Evolutionary conservation across 176 grass and related monocot species (phyloP).

Genomic region (Saccharum officinarum): DNA sequence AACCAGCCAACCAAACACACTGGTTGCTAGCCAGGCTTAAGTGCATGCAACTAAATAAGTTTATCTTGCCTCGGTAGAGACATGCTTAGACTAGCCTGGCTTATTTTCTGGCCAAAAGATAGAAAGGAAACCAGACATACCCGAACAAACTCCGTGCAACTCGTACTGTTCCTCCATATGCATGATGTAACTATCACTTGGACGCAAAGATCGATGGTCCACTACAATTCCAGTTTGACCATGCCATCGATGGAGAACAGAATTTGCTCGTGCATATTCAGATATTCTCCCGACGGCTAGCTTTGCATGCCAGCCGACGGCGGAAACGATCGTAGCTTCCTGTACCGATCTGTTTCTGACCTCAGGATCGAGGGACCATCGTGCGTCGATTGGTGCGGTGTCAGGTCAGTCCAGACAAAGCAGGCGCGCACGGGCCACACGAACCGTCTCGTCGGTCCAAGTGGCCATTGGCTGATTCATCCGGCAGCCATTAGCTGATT

Average conservation of each 20-base stretch:
- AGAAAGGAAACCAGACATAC: too few species aligned
- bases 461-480: not conserved
- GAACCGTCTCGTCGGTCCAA: not conserved
- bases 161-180: not conserved
- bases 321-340: conserved; percentile 22
- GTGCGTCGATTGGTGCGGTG: not conserved
- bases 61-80: too few species aligned
- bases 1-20: too few species aligned
- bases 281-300: not conserved
- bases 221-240: not conserved
- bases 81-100: too few species aligned
- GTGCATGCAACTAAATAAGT: too few species aligned
- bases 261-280: not conserved
- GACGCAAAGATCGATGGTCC: not conserved
- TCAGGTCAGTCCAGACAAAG: not conserved
- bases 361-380: not conserved
- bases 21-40: too few species aligned
- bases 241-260: not conserved
- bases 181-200: not conserved
- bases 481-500: conserved; percentile 27
- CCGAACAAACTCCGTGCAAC: not conserved
- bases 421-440: not conserved
- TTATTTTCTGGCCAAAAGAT: too few species aligned
- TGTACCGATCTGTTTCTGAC: not conserved
- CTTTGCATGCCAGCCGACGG: conserved; percentile 8